These are phyloP conservation scores for Fraxinus cuspidata DNA, from an alignment of 257 asterid genomes.

Conservation along the genomic window DNA sequence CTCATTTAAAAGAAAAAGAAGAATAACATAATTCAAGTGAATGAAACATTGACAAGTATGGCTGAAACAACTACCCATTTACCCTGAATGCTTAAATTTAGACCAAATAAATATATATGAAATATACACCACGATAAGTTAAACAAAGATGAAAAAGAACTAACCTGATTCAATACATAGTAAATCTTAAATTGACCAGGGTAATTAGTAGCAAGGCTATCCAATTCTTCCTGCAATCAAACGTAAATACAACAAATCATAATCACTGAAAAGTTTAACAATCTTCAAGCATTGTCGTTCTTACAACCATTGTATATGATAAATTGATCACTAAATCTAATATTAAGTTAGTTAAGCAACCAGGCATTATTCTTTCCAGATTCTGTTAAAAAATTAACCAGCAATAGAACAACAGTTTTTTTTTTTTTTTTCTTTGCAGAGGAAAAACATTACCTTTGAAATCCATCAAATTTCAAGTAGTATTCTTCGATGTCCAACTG, in stretches of 20 bases:
- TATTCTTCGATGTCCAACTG: background rate
- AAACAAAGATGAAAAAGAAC: slow-evolving; percentile 15
- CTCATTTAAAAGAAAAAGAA: too few species aligned
- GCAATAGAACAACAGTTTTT: too few species aligned
- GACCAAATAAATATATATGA: background rate
- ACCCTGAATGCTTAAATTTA: too few species aligned
- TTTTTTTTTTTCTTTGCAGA: too few species aligned
- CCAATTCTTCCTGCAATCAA: slow-evolving; percentile 72
- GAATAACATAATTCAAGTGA: too few species aligned
- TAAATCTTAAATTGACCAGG: slow-evolving; percentile 61
- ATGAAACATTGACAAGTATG: too few species aligned
- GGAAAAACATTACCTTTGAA: background rate
- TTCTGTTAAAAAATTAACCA: too few species aligned
- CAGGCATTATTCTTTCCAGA: background rate
- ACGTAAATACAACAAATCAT: slow-evolving; percentile 4
- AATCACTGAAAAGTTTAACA: slow-evolving; percentile 4
- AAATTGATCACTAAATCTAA: background rate
- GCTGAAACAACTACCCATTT: too few species aligned
- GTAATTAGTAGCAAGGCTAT: slow-evolving; percentile 58
- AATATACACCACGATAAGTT: background rate
- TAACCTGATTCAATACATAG: slow-evolving; percentile 83
- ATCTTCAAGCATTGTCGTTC: background rate
- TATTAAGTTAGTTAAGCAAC: background rate
- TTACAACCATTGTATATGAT: background rate
- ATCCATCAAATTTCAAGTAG: background rate